phyloP scores from a whole-genome alignment of 139 green algal species.

The Gonium pectorale region DNA sequence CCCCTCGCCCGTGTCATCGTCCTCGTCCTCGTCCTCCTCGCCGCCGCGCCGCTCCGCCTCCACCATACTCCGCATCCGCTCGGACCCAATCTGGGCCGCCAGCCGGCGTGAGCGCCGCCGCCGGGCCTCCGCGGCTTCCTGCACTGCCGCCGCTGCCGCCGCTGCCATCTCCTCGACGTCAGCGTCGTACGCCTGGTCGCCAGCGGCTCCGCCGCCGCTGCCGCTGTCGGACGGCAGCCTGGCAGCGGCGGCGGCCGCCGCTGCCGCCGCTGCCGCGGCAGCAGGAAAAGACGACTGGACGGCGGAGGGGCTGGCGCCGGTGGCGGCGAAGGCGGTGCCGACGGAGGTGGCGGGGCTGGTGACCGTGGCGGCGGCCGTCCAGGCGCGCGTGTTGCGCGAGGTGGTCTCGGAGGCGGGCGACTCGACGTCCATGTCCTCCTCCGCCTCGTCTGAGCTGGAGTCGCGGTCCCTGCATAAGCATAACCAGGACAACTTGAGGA shows the following conservation, averaged over 20 bases:
- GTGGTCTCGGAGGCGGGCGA: background rate
- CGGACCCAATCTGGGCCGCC: background rate
- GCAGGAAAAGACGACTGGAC: background rate
- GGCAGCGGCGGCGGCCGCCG: background rate
- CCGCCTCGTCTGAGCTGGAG: background rate
- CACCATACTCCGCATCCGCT: constrained; percentile 29
- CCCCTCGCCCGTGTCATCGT: background rate
- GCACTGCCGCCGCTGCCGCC: background rate
- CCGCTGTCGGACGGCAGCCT: background rate
- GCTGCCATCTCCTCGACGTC: background rate
- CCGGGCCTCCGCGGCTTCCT: too few relatives aligned
- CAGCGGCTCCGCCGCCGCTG: constrained; percentile 3
- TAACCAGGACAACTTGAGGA: too few relatives aligned
- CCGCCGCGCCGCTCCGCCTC: constrained; percentile 9
- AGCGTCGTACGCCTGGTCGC: background rate
- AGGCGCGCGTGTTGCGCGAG: background rate
- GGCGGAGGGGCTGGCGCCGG: background rate
- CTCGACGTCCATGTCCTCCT: background rate
- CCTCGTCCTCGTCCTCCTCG: background rate
- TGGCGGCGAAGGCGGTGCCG: background rate
- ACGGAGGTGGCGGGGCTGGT: too few relatives aligned
- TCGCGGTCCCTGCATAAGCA: too few relatives aligned
- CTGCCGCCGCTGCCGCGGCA: background rate
- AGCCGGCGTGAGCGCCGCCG: constrained; percentile 3
- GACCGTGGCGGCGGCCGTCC: background rate